Base-by-base conservation (phyloP, 2,329 filamentous ascomycete genomes). In the Talaromyces sp. region DNA sequence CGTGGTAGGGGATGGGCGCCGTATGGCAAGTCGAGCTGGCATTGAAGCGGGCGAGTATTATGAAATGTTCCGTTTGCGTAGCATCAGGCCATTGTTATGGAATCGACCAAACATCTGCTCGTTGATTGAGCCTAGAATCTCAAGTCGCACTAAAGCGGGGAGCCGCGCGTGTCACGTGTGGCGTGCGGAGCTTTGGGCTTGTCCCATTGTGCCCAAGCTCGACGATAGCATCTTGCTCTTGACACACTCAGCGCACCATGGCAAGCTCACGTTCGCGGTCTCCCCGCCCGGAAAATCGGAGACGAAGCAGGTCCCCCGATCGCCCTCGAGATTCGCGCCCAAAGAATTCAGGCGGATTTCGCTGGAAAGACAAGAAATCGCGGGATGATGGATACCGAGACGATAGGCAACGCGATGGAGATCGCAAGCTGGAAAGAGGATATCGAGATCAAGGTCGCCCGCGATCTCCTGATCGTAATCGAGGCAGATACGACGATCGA, bases 1-100 rank as follows among this genome's bases (percentile, higher is more conserved):
- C n/a, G 95, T 96, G 2, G 92, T 96, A 54, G 91, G 89, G 28
- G 95, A 93, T 56, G 91, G 90, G 64, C 75, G 75, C 59, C 73
- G 70, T 51, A 73, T 64, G 51, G 68, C 71, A 33, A 78, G 73
- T 62, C 70, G 85, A 50, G 83, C 84, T 66, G 90, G 82, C 88
- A 91, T 90, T 57, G 67, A 72, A 63, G 47, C 18, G 52, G 33
- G 30, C 18, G 34, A 53, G 23, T 18, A 27, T 47, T 47, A 18
- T 10, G 12, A 53, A 53, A 31, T 31, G 28, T 7, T 23, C 28
- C 4, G 30, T 53, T 30, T 53, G 50, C 16, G 30, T 31, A 10
- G 10, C 9, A 30, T 28, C 50, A 8, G 28, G 18, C 18, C n/a
- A 27, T 23, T 9, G 3, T 23, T 47, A 9, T 27, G 10, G 44